phyloP scores from a whole-genome alignment of 495 filamentous ascomycete genomes.

The Aeminium ludgeri region DNA sequence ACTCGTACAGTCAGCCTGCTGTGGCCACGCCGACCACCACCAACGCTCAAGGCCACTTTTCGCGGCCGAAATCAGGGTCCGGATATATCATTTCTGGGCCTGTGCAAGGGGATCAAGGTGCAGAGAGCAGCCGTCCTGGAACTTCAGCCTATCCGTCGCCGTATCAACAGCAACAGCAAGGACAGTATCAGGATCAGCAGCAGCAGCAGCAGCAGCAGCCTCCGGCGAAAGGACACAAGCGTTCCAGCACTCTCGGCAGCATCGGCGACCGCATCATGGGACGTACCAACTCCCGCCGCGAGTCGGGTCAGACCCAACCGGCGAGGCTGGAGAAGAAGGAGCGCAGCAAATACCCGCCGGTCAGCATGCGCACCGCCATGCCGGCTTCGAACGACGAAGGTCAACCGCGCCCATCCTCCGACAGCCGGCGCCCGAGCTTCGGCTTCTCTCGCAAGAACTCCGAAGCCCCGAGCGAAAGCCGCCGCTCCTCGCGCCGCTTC shows the following conservation, averaged over 20 bases:
- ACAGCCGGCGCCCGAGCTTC: conserved; percentile 66
- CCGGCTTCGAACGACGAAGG: conserved; percentile 63
- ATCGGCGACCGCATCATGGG: conserved; percentile 64
- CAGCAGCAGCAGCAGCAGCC: conserved; percentile 30
- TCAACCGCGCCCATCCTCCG: conserved; percentile 56
- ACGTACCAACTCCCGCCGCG: conserved; percentile 63
- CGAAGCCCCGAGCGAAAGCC: conserved; percentile 31
- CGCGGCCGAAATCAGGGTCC: conserved; percentile 56
- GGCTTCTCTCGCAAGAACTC: conserved; percentile 53
- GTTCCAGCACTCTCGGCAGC: conserved; percentile 76
- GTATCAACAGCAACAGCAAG: conserved; percentile 22
- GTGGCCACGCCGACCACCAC: conserved; percentile 76
- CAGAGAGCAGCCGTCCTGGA: conserved; percentile 3
- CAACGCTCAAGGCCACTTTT: conserved; percentile 78
- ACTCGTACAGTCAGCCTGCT: conserved; percentile 75
- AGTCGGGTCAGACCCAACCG: conserved; percentile 19
- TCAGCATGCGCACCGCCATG: conserved; percentile 31
- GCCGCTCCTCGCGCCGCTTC: conserved; percentile 29
- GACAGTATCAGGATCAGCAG: conserved; percentile 27
- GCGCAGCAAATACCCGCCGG: conserved; percentile 17
- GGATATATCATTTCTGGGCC: conserved; percentile 59
- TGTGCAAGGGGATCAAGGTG: conserved; percentile 27
- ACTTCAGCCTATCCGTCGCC: too few relatives aligned
- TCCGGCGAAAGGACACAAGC: conserved; percentile 48
- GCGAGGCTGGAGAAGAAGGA: conserved; percentile 27